These are phyloP conservation scores for Suhomyces maxii DNA, from an alignment of 1,139 yeast species.

Conservation along the genomic window DNA sequence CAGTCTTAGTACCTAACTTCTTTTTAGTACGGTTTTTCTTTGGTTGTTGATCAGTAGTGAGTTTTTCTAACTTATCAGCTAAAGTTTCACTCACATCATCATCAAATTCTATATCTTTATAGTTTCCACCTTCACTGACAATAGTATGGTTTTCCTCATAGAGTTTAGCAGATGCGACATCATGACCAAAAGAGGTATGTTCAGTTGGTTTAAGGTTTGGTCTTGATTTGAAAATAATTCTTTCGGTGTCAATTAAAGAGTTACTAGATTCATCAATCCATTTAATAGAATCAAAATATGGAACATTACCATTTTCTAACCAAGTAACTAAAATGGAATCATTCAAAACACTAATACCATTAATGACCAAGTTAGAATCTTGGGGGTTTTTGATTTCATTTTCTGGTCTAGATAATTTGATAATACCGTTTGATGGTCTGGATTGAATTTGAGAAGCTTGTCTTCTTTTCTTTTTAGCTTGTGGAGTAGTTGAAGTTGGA, in stretches of 20 bases:
- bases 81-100: conserved; percentile 51
- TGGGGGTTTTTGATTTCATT: conserved; percentile 33
- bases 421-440: conserved; percentile 44
- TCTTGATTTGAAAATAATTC: conserved; percentile 41
- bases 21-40: conserved; percentile 24
- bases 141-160: conserved; percentile 73
- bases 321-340: conserved; percentile 55
- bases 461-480: conserved; percentile 37
- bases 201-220: conserved; percentile 34
- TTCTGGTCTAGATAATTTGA: conserved; percentile 48
- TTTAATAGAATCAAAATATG: conserved; percentile 60
- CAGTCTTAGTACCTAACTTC: conserved; percentile 45
- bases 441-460: conserved; percentile 40
- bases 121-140: conserved; percentile 64
- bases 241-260: conserved; percentile 23
- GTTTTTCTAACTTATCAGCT: conserved; percentile 58
- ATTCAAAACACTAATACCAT: conserved; percentile 38
- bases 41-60: conserved; percentile 30
- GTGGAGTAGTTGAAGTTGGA: conserved; percentile 17
- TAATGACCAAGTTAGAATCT: conserved; percentile 41
- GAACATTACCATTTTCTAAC: conserved; percentile 69
- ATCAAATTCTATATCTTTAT: conserved; percentile 48
- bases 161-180: conserved; percentile 65
- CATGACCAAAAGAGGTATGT: conserved; percentile 56
- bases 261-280: conserved; percentile 49